Percentiles rank a stretch among this genome's conserved stretches.
These are phyloP conservation scores for Cyberlindnera saturnus DNA, from an alignment of 805 yeast species.

Conservation along the genomic window DNA sequence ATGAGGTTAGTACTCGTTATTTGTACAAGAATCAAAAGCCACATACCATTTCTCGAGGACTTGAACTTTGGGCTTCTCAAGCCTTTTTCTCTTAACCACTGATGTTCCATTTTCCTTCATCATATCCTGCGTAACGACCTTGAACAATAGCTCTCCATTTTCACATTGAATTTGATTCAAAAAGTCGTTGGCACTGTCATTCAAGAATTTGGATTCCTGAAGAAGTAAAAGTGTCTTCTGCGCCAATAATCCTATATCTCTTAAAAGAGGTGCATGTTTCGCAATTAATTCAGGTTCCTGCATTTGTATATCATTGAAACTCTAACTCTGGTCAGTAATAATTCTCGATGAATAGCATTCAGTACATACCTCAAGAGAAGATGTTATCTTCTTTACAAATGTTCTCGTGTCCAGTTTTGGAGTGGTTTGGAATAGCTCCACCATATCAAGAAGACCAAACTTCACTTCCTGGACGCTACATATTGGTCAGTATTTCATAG, in stretches of 20 bases:
- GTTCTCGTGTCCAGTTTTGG: background rate
- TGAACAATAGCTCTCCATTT: background rate
- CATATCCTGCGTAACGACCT: slow-evolving; percentile 1
- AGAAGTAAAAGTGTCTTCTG: background rate
- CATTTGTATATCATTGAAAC: background rate
- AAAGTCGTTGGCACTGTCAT: background rate
- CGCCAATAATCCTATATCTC: background rate
- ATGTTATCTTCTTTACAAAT: background rate
- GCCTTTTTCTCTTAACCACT: background rate
- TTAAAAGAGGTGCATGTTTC: background rate
- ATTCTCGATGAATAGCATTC: too few species aligned
- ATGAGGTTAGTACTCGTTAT: too few species aligned
- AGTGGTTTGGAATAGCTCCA: background rate
- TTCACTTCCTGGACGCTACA: background rate
- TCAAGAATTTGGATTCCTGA: background rate
- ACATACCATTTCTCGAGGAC: background rate
- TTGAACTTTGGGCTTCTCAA: background rate
- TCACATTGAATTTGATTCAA: background rate
- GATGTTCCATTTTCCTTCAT: background rate
- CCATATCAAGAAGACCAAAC: background rate
- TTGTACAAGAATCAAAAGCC: too few species aligned
- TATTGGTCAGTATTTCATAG: background rate
- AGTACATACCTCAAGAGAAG: background rate
- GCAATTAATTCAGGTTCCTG: background rate
- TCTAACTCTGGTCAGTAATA: background rate